These are phyloP conservation scores for Scheffersomyces stambukii DNA, from an alignment of 1,139 yeast species.

Conservation along the genomic window DNA sequence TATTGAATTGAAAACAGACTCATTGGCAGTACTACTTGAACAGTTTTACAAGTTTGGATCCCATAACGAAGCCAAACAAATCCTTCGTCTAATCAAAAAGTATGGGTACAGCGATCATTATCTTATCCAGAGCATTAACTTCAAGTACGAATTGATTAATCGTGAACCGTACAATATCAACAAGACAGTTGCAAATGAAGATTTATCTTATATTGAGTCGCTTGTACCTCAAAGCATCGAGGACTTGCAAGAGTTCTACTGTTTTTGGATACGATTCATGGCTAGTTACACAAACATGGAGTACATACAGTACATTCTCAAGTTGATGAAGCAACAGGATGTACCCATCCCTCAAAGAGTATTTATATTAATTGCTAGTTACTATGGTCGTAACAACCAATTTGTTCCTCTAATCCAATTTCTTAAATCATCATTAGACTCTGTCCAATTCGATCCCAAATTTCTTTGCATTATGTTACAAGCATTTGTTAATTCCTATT, in stretches of 20 bases:
- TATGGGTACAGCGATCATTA: constrained; percentile 19
- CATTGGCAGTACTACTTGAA: constrained; percentile 23
- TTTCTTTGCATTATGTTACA: constrained; percentile 24
- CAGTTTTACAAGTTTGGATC: constrained; percentile 31
- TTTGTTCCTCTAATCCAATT: constrained; percentile 11
- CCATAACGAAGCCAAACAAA: constrained; percentile 19
- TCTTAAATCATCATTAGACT: constrained; percentile 8
- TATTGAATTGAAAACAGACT: constrained; percentile 22
- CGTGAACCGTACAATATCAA: constrained; percentile 23
- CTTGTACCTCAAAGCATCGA: constrained; percentile 5
- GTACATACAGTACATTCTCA: constrained; percentile 21
- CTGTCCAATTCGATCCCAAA: constrained; percentile 15
- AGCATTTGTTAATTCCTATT: constrained; percentile 31
- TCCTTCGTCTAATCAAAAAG: constrained; percentile 19
- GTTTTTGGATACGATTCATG: constrained; percentile 12
- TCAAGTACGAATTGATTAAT: constrained; percentile 23
- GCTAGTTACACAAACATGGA: constrained; percentile 16
- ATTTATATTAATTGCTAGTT: constrained; percentile 15
- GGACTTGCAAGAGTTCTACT: constrained; percentile 11
- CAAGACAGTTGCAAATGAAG: constrained; percentile 22
- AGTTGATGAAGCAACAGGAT: constrained; percentile 7
- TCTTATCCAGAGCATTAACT: constrained; percentile 19
- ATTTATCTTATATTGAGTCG: constrained; percentile 13
- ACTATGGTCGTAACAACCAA: constrained; percentile 7
- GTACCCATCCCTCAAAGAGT: constrained; percentile 6